Evolutionary conservation across 805 yeast genomes (phyloP).

Genomic region (Pichia deserticola): DNA sequence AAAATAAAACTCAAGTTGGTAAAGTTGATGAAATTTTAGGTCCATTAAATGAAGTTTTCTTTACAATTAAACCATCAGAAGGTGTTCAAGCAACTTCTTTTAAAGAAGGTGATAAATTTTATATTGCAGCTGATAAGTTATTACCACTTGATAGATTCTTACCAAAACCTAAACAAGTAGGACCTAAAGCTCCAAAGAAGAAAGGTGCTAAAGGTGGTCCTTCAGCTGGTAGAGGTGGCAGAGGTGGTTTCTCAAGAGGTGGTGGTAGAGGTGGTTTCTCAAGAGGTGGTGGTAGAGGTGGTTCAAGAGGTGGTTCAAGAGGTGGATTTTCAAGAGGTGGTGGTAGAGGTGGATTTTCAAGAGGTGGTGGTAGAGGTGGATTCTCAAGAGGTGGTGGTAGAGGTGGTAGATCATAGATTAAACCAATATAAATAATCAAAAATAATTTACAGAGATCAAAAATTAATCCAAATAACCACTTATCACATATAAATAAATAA

Average conservation of each 20-base stretch:
- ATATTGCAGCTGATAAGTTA: constrained; percentile 89
- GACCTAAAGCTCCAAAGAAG: constrained; percentile 74
- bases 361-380: constrained; percentile 42
- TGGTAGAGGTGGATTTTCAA: constrained; percentile 34
- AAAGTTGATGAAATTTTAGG: constrained; percentile 98
- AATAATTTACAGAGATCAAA: too few relatives aligned
- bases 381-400: constrained; percentile 15
- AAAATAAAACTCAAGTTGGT: constrained; percentile 93
- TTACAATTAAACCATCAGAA: constrained; percentile 92
- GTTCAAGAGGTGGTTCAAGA: constrained; percentile 30
- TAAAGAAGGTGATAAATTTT: constrained; percentile 93
- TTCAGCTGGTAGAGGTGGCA: constrained; percentile 35
- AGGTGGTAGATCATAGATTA: constrained; percentile 24
- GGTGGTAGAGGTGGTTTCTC: constrained; percentile 24
- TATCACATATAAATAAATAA: too few relatives aligned
- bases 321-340: constrained; percentile 24
- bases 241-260: constrained; percentile 40
- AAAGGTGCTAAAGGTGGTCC: constrained; percentile 51
- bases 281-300: constrained; percentile 12
- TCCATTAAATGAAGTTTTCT: constrained; percentile 94
- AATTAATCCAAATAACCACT: too few relatives aligned
- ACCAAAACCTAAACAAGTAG: constrained; percentile 88
- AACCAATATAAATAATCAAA: not conserved
- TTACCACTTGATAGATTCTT: constrained; percentile 93
- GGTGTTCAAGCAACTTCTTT: constrained; percentile 93